Evolutionary conservation across 768 basidiomycete genomes (phyloP), one percentile per base, ranked within the genome.

Genomic region (Pleurotus eryngii): DNA sequence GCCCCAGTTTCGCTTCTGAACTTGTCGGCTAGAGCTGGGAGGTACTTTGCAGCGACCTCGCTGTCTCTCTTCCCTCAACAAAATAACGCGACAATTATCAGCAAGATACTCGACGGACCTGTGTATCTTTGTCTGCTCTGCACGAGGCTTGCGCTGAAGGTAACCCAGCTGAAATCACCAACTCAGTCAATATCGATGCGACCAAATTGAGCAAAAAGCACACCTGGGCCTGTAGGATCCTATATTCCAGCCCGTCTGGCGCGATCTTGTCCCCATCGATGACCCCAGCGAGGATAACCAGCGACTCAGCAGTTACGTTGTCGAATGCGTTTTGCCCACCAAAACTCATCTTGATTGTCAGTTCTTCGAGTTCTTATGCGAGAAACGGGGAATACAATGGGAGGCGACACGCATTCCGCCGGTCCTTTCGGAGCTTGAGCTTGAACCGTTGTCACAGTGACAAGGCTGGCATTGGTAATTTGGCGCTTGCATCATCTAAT

Each of bases 1-100:
- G 63, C 63, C 14, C 64, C 63, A 2, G 62, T 40, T 20, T 64
- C 65, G 18, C 60, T 55, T 51, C 64, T 67, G 53, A 67, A 76
- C 55, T 67, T 64, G 17, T 67, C 65, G 3, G 69, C 65, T 20
- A 78, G 57, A 15, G 59, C 64, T 8, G 73, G 73, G 12, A 75
- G 64, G 62, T 75, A 69, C 58, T 68, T 75, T 35, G 77, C 77
- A 22, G 74, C 71, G 50, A 76, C 62, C 65, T 72, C 67, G 46
- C 68, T 73, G 38, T 49, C 12, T 18, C n/a, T 42, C 37, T 12
- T 35, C 9, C 24, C 47, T 49, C 7, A 46, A 47, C 43, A 17
- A 18, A 50, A 17, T 14, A 30, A 4, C 40, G 22, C 40, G 43
- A 26, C 14, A 17, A 30, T 20, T 20, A 51, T 20, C 15, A 24